A percentile compares a stretch with the other conserved stretches of the same genome.
Conservation (phyloP, 2,329 filamentous ascomycete species). For the Tolypocladium endophyticum region DNA sequence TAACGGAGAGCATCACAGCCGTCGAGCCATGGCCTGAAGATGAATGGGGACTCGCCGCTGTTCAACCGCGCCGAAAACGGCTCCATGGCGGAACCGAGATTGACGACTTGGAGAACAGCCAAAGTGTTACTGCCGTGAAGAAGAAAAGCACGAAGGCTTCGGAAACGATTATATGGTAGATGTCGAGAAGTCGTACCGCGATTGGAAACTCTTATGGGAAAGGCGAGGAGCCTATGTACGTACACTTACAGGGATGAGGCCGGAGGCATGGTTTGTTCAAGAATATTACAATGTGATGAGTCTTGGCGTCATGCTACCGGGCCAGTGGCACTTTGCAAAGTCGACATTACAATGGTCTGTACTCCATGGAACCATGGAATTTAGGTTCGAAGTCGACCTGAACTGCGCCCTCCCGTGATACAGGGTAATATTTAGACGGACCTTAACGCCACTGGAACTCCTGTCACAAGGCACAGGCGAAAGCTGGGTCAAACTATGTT, state of each 20-base stretch:
- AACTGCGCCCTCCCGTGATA: too few species aligned
- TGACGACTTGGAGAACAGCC: not conserved
- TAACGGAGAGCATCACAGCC: conserved; percentile 7
- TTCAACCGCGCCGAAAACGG: not conserved
- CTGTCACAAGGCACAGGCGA: not conserved
- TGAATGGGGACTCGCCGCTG: conserved; percentile 5
- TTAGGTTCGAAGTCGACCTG: too few species aligned
- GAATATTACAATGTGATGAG: too few species aligned
- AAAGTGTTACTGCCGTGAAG: not conserved
- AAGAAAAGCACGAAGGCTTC: not conserved
- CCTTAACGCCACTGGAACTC: not conserved
- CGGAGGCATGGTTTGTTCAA: not conserved
- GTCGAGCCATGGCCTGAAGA: conserved; percentile 8
- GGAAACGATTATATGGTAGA: not conserved
- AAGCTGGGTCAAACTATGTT: not conserved
- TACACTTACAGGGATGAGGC: too few species aligned
- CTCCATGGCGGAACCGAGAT: not conserved
- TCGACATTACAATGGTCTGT: too few species aligned
- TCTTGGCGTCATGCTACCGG: not conserved
- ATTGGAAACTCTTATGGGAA: not conserved
- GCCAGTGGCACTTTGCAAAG: not conserved
- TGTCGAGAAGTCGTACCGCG: not conserved
- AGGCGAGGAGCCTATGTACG: not conserved
- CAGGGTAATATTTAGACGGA: too few species aligned
- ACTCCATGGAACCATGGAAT: not conserved